phyloP scores from a whole-genome alignment of 768 basidiomycete genomes.

The Sarcodon aspratus region DNA sequence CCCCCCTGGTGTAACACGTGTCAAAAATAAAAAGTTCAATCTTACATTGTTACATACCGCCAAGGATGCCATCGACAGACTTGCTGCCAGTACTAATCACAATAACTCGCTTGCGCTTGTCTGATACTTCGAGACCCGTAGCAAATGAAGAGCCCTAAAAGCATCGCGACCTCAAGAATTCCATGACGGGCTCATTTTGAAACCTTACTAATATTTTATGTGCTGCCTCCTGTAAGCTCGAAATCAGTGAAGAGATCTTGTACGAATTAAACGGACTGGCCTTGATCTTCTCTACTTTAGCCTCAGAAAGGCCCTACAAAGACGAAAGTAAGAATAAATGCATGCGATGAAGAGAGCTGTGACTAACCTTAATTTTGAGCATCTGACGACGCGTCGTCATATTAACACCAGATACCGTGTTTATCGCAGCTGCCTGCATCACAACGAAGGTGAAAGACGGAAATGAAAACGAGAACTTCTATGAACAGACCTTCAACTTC shows the following conservation, averaged over 20 bases:
- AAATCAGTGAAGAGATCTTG: neutral
- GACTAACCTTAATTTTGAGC: slow-evolving; percentile 79
- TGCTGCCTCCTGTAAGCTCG: slow-evolving; percentile 62
- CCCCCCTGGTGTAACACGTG: slow-evolving; percentile 45
- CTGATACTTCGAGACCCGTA: slow-evolving; percentile 85
- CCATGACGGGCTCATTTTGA: neutral
- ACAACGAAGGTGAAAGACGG: slow-evolving; percentile 4
- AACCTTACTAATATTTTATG: slow-evolving; percentile 65
- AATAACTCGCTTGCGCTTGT: slow-evolving; percentile 70
- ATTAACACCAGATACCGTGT: slow-evolving; percentile 78
- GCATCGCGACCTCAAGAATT: neutral
- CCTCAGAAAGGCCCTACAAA: slow-evolving; percentile 82
- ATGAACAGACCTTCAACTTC: slow-evolving; percentile 66
- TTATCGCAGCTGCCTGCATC: slow-evolving; percentile 60
- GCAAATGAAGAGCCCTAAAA: slow-evolving; percentile 81
- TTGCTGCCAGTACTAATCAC: slow-evolving; percentile 91
- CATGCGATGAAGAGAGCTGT: slow-evolving; percentile 1
- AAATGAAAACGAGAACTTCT: neutral
- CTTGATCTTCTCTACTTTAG: slow-evolving; percentile 97
- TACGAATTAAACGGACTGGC: slow-evolving; percentile 21
- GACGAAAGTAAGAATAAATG: slow-evolving; percentile 1
- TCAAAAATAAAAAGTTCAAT: neutral
- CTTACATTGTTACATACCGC: slow-evolving; percentile 37
- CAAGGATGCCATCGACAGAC: slow-evolving; percentile 78
- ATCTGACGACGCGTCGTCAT: slow-evolving; percentile 88